Percentiles rank a stretch among this genome's conserved stretches.
Evolutionary conservation across 2,329 filamentous ascomycete genomes (phyloP).

Genomic region (Fusarium cyanostomum): DNA sequence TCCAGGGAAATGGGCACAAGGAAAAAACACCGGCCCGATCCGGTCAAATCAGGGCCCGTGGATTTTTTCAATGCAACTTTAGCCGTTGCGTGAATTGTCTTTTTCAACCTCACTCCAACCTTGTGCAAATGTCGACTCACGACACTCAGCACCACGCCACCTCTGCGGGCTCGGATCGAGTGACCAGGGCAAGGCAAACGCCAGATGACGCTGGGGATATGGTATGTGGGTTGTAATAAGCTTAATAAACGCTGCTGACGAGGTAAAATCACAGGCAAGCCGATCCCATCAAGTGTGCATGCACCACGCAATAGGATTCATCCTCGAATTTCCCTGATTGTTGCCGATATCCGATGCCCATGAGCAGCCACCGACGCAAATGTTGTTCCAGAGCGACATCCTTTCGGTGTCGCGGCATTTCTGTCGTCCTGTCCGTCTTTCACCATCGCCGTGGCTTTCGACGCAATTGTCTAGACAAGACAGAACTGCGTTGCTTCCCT

Average conservation of each 20-base stretch:
- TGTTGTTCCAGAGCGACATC: conserved; percentile 16
- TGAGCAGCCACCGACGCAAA: conserved; percentile 1
- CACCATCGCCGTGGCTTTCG: conserved; percentile 37
- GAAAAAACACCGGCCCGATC: conserved; percentile 1
- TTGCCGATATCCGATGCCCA: neutral
- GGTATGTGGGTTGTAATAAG: conserved; percentile 32
- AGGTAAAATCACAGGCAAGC: conserved; percentile 4
- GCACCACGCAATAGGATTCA: neutral
- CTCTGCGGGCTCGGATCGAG: neutral
- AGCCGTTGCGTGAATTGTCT: conserved; percentile 2
- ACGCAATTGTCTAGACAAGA: conserved; percentile 33
- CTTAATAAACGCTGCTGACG: conserved; percentile 26
- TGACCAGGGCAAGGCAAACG: neutral
- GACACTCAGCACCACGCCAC: conserved; percentile 2
- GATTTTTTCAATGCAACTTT: neutral
- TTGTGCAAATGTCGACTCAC: conserved; percentile 1
- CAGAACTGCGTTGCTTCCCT: neutral
- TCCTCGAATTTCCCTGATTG: neutral
- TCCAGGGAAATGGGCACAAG: neutral
- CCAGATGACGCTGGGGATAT: conserved; percentile 5
- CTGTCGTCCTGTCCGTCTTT: conserved; percentile 10
- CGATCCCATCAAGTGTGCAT: neutral
- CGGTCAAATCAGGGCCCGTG: conserved; percentile 18
- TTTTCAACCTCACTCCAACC: conserved; percentile 19
- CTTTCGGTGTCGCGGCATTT: neutral